Conservation (phyloP, 495 filamentous ascomycete genomes). For the Aspergillus bridgeri region DNA sequence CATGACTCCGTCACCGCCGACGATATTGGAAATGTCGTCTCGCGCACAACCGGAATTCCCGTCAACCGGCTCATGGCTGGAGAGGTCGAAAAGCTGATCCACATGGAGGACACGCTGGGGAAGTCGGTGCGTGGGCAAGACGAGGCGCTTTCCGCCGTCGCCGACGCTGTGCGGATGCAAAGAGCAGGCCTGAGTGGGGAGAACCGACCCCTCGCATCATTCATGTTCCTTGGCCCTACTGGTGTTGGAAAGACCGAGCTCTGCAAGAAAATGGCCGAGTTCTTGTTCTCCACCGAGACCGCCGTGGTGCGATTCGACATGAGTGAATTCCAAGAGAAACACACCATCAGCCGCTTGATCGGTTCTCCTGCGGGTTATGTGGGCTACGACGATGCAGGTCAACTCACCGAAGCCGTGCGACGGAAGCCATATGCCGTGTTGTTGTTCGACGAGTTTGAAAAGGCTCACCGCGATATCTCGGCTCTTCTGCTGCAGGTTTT, state of each 20-base stretch:
- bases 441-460: slow-evolving; percentile 96
- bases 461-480: slow-evolving; percentile 93
- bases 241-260: slow-evolving; percentile 97
- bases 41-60: slow-evolving; percentile 86
- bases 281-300: slow-evolving; percentile 86
- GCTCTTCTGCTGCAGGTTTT: slow-evolving; percentile 92
- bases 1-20: slow-evolving; percentile 92
- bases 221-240: slow-evolving; percentile 97
- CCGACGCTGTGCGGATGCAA: slow-evolving; percentile 92
- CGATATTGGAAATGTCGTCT: slow-evolving; percentile 91
- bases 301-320: slow-evolving; percentile 95
- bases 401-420: slow-evolving; percentile 91
- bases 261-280: slow-evolving; percentile 91
- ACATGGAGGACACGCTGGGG: slow-evolving; percentile 89
- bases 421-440: slow-evolving; percentile 95
- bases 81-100: slow-evolving; percentile 85
- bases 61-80: slow-evolving; percentile 86
- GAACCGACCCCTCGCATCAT: slow-evolving; percentile 85
- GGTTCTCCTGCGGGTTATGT: slow-evolving; percentile 92
- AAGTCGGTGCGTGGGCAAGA: slow-evolving; percentile 89
- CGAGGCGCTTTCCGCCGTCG: slow-evolving; percentile 84
- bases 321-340: slow-evolving; percentile 97
- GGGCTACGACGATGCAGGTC: slow-evolving; percentile 95
- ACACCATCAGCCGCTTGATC: slow-evolving; percentile 89
- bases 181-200: slow-evolving; percentile 87